Percentiles rank a stretch among this genome's conserved stretches.
Conservation (phyloP, 2,329 filamentous ascomycete genomes). For the Ceratocystis cubensis region DNA sequence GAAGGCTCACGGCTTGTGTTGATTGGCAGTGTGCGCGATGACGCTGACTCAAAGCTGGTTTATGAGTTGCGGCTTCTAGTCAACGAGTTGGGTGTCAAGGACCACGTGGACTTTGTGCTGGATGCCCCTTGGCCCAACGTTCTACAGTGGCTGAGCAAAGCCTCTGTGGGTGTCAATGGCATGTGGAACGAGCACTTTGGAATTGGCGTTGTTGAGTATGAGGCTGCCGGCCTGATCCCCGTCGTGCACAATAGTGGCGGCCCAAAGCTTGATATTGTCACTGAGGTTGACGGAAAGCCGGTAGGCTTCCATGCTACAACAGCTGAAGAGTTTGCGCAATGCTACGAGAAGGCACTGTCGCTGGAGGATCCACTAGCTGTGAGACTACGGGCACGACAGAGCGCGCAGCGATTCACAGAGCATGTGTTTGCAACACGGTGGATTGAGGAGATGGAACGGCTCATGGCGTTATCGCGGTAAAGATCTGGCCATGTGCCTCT, state of each 20-base stretch:
- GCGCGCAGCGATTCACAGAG: constrained; percentile 76
- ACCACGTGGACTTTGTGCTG: constrained; percentile 73
- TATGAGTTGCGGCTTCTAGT: constrained; percentile 78
- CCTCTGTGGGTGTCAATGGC: constrained; percentile 81
- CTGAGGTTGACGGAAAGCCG: constrained; percentile 61
- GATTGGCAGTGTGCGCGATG: constrained; percentile 83
- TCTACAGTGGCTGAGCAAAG: constrained; percentile 60
- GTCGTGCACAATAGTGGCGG: constrained; percentile 92
- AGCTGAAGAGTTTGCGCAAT: constrained; percentile 63
- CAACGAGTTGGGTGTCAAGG: constrained; percentile 74
- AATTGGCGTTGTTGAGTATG: constrained; percentile 95
- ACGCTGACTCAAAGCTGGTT: constrained; percentile 65
- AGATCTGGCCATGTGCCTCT: background rate
- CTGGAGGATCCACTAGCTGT: constrained; percentile 62
- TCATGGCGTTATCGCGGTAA: constrained; percentile 42
- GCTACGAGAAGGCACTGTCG: constrained; percentile 63
- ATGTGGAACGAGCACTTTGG: constrained; percentile 99
- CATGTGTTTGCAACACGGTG: constrained; percentile 71
- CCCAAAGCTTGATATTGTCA: constrained; percentile 85
- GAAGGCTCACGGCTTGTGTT: constrained; percentile 59
- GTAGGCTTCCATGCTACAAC: constrained; percentile 81
- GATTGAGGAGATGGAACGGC: constrained; percentile 58
- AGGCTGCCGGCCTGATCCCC: constrained; percentile 82
- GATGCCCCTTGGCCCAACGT: constrained; percentile 86
- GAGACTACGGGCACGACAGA: constrained; percentile 61